A percentile compares a stretch with the other conserved stretches of the same genome.
These are phyloP conservation scores for Fusarium sp. DNA, from an alignment of 2,329 filamentous ascomycete genomes.

Conservation along the genomic window DNA sequence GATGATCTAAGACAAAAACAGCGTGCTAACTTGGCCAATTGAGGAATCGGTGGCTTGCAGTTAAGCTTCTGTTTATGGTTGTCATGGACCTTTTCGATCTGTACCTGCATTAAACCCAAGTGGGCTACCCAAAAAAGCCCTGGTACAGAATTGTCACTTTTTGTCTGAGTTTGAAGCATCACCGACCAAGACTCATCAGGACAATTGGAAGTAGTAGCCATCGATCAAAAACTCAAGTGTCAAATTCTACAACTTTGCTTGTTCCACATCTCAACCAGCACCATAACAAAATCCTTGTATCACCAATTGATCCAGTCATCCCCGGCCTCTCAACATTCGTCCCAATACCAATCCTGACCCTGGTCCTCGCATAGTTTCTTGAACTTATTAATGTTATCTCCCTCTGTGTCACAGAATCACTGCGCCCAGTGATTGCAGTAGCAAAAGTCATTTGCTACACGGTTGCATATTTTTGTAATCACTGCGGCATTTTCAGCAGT, in stretches of 20 bases:
- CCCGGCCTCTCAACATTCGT: not conserved
- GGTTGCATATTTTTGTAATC: not conserved
- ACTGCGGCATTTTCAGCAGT: no score
- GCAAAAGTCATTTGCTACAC: not conserved
- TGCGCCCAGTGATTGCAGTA: not conserved
- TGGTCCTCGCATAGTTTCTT: no score
- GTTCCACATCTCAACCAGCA: not conserved
- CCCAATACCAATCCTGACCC: no score
- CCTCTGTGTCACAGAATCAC: not conserved
- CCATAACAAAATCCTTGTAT: not conserved
- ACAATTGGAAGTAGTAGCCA: rapidly evolving
- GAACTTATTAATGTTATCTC: not conserved
- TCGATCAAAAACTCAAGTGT: not conserved
- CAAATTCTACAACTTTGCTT: not conserved
- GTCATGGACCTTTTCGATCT: not conserved
- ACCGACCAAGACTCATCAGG: not conserved
- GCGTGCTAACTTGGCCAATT: rapidly evolving
- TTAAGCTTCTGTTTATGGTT: conserved; percentile 21
- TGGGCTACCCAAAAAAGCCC: not conserved
- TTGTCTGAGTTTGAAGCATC: not conserved
- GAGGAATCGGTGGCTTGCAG: not conserved
- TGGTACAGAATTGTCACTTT: not conserved
- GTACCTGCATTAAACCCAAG: not conserved
- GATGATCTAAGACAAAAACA: not conserved
- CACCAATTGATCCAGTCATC: not conserved